Evolutionary conservation across 116 monocot genomes (phyloP).

Genomic region (Zostera marina): DNA sequence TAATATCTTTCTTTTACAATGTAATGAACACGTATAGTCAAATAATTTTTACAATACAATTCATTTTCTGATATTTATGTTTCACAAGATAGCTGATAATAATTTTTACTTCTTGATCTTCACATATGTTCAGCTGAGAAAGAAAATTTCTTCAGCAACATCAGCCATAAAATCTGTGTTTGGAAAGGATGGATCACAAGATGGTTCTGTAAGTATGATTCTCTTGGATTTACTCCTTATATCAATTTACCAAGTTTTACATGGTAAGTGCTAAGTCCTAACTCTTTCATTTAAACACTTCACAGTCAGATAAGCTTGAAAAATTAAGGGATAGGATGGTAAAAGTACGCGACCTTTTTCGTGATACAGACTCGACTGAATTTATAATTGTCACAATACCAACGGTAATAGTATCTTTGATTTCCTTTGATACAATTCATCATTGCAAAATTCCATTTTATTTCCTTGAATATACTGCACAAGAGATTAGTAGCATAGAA

Average conservation of each 20-base stretch:
- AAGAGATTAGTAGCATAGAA: too few relatives aligned
- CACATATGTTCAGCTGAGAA: slow-evolving; percentile 40
- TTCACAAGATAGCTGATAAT: background rate
- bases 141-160: slow-evolving; percentile 81
- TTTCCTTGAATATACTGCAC: too few relatives aligned
- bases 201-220: slow-evolving; percentile 18
- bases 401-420: slow-evolving; percentile 37
- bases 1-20: too few relatives aligned
- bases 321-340: slow-evolving; percentile 90
- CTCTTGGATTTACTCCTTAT: background rate
- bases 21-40: background rate
- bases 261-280: background rate
- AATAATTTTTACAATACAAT: background rate
- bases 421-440: background rate
- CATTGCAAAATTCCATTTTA: too few relatives aligned
- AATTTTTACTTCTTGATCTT: background rate
- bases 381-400: slow-evolving; percentile 98
- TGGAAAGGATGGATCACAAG: slow-evolving; percentile 43
- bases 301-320: slow-evolving; percentile 79
- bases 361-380: slow-evolving; percentile 81
- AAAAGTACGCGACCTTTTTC: slow-evolving; percentile 90
- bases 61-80: background rate
- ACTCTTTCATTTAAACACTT: slow-evolving; percentile 1
- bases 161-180: slow-evolving; percentile 98
- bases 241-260: background rate